Conservation (phyloP, 2,329 filamentous ascomycete genomes). For the Epichloe typhina region DNA sequence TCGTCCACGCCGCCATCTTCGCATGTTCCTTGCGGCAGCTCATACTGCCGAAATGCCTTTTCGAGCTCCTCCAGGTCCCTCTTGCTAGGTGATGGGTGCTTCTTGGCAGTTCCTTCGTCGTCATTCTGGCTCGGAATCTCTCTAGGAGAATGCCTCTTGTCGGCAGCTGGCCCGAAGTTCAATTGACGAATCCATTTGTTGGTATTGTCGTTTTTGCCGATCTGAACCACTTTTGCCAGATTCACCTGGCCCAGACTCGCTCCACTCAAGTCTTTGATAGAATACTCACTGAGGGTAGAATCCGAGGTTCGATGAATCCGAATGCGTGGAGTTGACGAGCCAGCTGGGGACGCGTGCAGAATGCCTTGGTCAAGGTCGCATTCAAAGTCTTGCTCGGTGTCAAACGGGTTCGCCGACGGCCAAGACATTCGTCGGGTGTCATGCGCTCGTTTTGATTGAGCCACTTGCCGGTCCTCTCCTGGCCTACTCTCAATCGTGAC, state of each 20-base stretch:
- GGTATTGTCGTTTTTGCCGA: slow-evolving; percentile 2
- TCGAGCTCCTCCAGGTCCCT: slow-evolving; percentile 25
- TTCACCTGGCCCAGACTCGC: slow-evolving; percentile 5
- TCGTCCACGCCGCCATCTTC: slow-evolving; percentile 17
- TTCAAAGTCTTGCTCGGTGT: slow-evolving; percentile 25
- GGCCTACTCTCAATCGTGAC: not conserved
- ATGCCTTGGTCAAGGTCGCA: slow-evolving; percentile 25
- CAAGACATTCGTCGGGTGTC: not conserved
- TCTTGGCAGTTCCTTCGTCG: slow-evolving; percentile 20
- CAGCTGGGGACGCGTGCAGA: slow-evolving; percentile 21
- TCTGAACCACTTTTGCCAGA: slow-evolving; percentile 6
- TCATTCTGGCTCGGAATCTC: not conserved
- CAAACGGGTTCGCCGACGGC: slow-evolving; percentile 16
- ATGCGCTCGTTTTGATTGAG: not conserved
- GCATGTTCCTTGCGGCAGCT: slow-evolving; percentile 9
- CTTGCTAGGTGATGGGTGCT: slow-evolving; percentile 33
- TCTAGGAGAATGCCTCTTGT: not conserved
- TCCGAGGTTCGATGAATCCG: slow-evolving; percentile 3
- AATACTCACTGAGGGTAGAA: not conserved
- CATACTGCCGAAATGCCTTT: slow-evolving; percentile 21
- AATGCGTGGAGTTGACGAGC: slow-evolving; percentile 25
- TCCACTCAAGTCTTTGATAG: not conserved
- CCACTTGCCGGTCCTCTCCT: not conserved
- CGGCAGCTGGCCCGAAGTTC: not conserved
- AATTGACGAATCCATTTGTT: slow-evolving; percentile 3